These are phyloP conservation scores for Scutellaria baicalensis DNA, from an alignment of 257 asterid genomes.

Conservation along the genomic window DNA sequence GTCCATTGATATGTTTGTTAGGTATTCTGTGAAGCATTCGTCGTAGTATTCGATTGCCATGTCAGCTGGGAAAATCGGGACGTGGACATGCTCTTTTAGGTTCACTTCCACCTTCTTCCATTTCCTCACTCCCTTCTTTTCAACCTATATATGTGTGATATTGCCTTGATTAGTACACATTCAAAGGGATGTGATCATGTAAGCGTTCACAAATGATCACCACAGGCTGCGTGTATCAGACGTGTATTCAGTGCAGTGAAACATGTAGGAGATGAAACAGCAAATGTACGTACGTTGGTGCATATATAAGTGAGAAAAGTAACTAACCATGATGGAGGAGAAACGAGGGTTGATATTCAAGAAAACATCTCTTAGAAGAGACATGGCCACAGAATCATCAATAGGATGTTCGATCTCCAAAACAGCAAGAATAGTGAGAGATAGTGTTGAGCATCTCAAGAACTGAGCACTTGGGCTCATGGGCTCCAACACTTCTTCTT, in stretches of 20 bases:
- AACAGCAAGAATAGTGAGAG: constrained; percentile 39
- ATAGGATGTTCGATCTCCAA: constrained; percentile 25
- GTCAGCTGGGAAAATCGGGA: constrained; percentile 25
- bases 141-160: too few species aligned
- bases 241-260: too few species aligned
- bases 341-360: constrained; percentile 47
- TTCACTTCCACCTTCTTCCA: constrained; percentile 49
- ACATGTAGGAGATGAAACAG: too few species aligned
- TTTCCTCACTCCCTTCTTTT: constrained; percentile 23
- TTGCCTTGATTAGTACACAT: too few species aligned
- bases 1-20: constrained; percentile 25
- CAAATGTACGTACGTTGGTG: too few species aligned
- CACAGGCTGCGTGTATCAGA: too few species aligned
- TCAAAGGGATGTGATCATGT: too few species aligned
- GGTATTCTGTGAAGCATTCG: constrained; percentile 31
- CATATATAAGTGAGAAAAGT: too few species aligned
- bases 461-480: constrained; percentile 50
- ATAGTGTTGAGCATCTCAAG: constrained; percentile 33
- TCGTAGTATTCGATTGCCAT: constrained; percentile 32
- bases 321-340: constrained; percentile 46
- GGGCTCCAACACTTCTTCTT: constrained; percentile 24
- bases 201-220: too few species aligned
- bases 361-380: constrained; percentile 28
- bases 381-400: constrained; percentile 25
- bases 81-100: constrained; percentile 23